Conservation (phyloP, 345 rosid species). For the Viola odorata region DNA sequence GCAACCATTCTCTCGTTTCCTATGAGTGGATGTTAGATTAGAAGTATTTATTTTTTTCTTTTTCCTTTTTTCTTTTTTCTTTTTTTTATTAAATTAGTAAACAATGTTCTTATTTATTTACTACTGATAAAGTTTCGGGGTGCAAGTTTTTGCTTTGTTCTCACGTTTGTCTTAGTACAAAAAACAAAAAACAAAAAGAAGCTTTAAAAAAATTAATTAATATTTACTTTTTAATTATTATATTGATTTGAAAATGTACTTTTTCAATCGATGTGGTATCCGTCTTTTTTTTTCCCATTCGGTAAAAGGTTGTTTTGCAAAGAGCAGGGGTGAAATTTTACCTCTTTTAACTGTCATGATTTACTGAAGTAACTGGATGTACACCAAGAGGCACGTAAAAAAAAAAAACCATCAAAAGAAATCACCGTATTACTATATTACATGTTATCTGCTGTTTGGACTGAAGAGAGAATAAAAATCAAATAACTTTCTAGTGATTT, state of each 20-base stretch:
- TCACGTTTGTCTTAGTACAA: too few relatives aligned
- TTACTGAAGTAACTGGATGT: background rate
- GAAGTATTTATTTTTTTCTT: background rate
- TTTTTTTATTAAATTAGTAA: background rate
- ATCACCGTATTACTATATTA: slow-evolving; percentile 1
- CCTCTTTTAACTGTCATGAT: background rate
- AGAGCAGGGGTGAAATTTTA: too few relatives aligned
- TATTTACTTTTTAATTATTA: too few relatives aligned
- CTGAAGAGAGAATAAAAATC: background rate
- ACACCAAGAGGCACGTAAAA: background rate
- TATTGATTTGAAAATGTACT: too few relatives aligned
- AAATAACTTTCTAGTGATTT: background rate
- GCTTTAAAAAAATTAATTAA: too few relatives aligned
- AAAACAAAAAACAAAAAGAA: too few relatives aligned
- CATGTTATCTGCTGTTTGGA: slow-evolving; percentile 6
- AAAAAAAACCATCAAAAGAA: background rate
- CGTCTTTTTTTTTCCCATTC: too few relatives aligned
- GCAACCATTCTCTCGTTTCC: slow-evolving; percentile 17
- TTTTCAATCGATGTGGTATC: too few relatives aligned
- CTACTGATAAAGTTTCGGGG: too few relatives aligned
- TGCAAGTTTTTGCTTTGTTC: too few relatives aligned
- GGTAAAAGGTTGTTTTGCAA: too few relatives aligned
- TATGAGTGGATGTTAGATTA: slow-evolving; percentile 6
- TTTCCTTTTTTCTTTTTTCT: background rate
- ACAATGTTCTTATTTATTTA: too few relatives aligned